Conservation (phyloP, 2,329 filamentous ascomycete species). For the Sporothrix brunneoviolacea region DNA sequence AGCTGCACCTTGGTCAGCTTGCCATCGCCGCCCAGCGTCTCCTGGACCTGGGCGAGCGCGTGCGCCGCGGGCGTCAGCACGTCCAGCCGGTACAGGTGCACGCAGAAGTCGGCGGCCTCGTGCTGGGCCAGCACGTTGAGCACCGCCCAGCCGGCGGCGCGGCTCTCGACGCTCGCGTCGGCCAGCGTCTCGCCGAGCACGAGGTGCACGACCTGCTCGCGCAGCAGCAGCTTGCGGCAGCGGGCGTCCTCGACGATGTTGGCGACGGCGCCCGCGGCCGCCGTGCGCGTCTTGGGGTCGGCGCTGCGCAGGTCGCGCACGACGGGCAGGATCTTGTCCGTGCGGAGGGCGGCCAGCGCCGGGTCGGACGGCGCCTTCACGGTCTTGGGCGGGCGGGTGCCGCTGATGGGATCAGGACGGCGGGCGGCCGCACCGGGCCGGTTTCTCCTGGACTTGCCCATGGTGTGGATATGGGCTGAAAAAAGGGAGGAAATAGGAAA, state of each 20-base stretch:
- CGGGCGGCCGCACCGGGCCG: slow-evolving; percentile 36
- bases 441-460: slow-evolving; percentile 56
- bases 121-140: slow-evolving; percentile 54
- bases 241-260: slow-evolving; percentile 56
- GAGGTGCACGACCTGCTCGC: slow-evolving; percentile 59
- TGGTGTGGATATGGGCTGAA: too few species aligned
- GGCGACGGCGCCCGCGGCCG: slow-evolving; percentile 52
- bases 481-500: too few species aligned
- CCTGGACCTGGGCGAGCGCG: slow-evolving; percentile 46
- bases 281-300: slow-evolving; percentile 51
- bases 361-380: slow-evolving; percentile 57
- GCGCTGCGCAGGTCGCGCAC: slow-evolving; percentile 53
- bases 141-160: slow-evolving; percentile 62
- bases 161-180: slow-evolving; percentile 55
- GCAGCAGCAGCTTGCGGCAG: slow-evolving; percentile 58
- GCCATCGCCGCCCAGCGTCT: slow-evolving; percentile 20
- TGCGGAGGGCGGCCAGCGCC: slow-evolving; percentile 55
- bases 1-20: slow-evolving; percentile 49
- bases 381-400: slow-evolving; percentile 34
- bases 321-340: slow-evolving; percentile 57
- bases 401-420: slow-evolving; percentile 45
- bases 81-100: slow-evolving; percentile 58
- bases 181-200: slow-evolving; percentile 59
- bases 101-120: slow-evolving; percentile 60
- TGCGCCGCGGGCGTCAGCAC: slow-evolving; percentile 54